These are phyloP conservation scores for Aspergillaceae sp. DNA, from an alignment of 2,329 filamentous ascomycete species.

Conservation along the genomic window DNA sequence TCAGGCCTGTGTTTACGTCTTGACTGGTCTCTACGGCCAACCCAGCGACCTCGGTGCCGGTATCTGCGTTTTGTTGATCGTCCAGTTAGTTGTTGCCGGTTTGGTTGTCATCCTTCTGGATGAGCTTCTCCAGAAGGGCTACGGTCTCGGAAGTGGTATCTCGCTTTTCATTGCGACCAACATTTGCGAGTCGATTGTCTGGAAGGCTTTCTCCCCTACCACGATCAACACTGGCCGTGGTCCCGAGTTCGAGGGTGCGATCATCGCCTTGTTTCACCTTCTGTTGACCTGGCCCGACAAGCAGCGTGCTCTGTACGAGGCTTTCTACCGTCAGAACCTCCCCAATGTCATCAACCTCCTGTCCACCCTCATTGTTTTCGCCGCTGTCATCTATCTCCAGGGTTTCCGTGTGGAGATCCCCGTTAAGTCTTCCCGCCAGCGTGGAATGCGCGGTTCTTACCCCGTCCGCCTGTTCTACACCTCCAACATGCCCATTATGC, in stretches of 20 bases:
- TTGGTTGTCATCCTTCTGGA: conserved; percentile 98
- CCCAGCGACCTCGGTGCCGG: conserved; percentile 94
- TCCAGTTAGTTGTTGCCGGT: conserved; percentile 94
- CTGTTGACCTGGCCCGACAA: conserved; percentile 99
- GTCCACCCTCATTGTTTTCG: conserved; percentile 86
- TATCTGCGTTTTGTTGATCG: conserved; percentile 95
- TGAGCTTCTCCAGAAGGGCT: conserved; percentile 98
- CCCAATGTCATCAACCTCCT: conserved; percentile 99
- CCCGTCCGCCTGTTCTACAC: conserved; percentile 99
- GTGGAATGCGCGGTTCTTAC: conserved; percentile 96
- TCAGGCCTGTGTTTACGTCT: conserved; percentile 95
- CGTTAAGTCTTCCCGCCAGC: conserved; percentile 98
- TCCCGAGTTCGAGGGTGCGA: conserved; percentile 96
- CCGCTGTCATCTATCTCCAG: conserved; percentile 96
- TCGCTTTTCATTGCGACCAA: conserved; percentile 99
- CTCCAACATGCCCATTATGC: conserved; percentile 99
- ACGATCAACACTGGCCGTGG: conserved; percentile 99
- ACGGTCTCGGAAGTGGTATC: conserved; percentile 95
- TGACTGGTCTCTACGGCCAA: conserved; percentile 94
- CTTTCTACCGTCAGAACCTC: conserved; percentile 98
- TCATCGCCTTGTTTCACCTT: conserved; percentile 95
- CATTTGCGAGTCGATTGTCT: conserved; percentile 99
- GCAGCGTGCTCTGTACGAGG: conserved; percentile 94
- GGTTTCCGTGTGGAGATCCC: conserved; percentile 99
- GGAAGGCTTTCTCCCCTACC: conserved; percentile 98